A percentile compares a stretch with the other conserved stretches of the same genome.
Conservation (phyloP, 1,139 yeast species). For the Taphrina pruni region DNA sequence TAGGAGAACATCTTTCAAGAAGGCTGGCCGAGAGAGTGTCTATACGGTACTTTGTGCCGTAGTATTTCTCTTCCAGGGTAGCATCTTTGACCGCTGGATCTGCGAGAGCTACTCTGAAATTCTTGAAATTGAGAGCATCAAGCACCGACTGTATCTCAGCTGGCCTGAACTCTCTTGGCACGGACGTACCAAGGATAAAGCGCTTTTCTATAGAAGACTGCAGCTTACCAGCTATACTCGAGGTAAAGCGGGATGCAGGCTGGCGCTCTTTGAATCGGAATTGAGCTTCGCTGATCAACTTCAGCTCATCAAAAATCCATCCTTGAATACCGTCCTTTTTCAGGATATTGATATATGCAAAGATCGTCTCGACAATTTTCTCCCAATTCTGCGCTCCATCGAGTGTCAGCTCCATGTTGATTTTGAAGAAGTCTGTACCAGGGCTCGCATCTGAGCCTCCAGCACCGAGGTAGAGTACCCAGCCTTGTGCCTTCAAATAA, state of each 20-base stretch:
- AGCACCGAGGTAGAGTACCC: slow-evolving; percentile 80
- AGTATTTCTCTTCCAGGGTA: slow-evolving; percentile 73
- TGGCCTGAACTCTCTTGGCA: slow-evolving; percentile 66
- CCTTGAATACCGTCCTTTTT: slow-evolving; percentile 63
- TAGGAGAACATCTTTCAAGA: slow-evolving; percentile 51
- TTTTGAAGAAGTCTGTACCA: slow-evolving; percentile 69
- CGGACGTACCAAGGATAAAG: slow-evolving; percentile 60
- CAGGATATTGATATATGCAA: slow-evolving; percentile 74
- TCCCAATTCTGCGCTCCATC: slow-evolving; percentile 70
- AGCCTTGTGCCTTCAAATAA: slow-evolving; percentile 70
- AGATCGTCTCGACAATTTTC: slow-evolving; percentile 63
- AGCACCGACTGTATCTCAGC: slow-evolving; percentile 61
- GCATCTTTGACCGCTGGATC: slow-evolving; percentile 50
- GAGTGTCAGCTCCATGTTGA: slow-evolving; percentile 77
- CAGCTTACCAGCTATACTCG: slow-evolving; percentile 58
- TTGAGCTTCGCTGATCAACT: slow-evolving; percentile 57
- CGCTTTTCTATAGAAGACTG: slow-evolving; percentile 69
- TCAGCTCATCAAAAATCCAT: slow-evolving; percentile 61
- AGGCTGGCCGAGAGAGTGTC: slow-evolving; percentile 57
- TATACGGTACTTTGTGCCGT: slow-evolving; percentile 78
- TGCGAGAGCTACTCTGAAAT: slow-evolving; percentile 63
- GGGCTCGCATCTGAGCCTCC: slow-evolving; percentile 74
- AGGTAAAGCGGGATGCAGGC: slow-evolving; percentile 66
- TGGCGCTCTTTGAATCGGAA: slow-evolving; percentile 74
- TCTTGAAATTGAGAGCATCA: slow-evolving; percentile 60